A percentile compares a stretch with the other conserved stretches of the same genome.
phyloP scores from a whole-genome alignment of 192 early-diverging fungal species.

The Umbelopsis sp. region DNA sequence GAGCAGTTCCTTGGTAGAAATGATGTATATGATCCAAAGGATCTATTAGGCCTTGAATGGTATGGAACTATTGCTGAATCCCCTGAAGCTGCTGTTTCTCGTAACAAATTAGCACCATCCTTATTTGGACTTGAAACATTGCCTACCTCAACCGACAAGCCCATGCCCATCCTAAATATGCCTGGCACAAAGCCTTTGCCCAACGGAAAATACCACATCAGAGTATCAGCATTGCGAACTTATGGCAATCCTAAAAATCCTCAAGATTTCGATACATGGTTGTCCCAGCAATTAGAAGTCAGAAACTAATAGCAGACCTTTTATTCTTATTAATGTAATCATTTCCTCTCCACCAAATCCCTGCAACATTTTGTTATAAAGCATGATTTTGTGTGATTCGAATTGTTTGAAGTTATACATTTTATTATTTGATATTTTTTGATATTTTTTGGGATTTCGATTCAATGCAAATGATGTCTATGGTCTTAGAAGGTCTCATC shows the following conservation, averaged over 20 bases:
- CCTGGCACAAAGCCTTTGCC: not conserved
- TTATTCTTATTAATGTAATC: not conserved
- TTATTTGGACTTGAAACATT: not conserved
- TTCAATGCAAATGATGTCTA: too few relatives aligned
- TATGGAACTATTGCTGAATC: slow-evolving; percentile 23
- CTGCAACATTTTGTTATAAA: too few relatives aligned
- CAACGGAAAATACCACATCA: slow-evolving; percentile 33
- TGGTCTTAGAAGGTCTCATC: too few relatives aligned
- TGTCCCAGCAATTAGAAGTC: slow-evolving; percentile 29
- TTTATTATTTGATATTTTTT: too few relatives aligned
- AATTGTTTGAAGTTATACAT: too few relatives aligned
- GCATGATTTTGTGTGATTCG: too few relatives aligned
- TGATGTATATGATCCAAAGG: slow-evolving; percentile 10
- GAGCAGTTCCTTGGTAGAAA: slow-evolving; percentile 17
- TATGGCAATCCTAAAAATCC: slow-evolving; percentile 41
- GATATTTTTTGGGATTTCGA: too few relatives aligned
- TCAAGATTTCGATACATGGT: slow-evolving; percentile 46
- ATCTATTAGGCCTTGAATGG: slow-evolving; percentile 27
- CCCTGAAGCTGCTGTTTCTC: slow-evolving; percentile 18
- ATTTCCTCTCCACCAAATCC: not conserved
- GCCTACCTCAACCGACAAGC: not conserved
- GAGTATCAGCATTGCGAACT: slow-evolving; percentile 40
- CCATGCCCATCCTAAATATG: not conserved
- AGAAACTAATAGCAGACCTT: not conserved
- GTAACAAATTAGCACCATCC: not conserved